These are phyloP conservation scores for Malassezia psittaci DNA, from an alignment of 1,284 basidiomycete genomes.

Conservation along the genomic window DNA sequence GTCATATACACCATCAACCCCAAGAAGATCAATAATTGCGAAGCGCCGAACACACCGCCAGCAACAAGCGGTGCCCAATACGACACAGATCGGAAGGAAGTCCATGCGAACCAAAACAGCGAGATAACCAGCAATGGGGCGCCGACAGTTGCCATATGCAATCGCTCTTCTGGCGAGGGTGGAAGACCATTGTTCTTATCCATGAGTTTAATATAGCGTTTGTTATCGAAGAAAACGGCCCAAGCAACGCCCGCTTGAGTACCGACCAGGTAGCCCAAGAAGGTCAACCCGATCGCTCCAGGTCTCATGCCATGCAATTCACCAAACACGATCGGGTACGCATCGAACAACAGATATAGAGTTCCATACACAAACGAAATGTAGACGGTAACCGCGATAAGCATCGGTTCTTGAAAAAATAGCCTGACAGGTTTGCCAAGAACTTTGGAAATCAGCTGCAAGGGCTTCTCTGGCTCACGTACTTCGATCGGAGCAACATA, in stretches of 20 bases:
- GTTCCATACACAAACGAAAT: slow-evolving; percentile 63
- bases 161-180: slow-evolving; percentile 34
- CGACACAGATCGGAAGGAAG: slow-evolving; percentile 36
- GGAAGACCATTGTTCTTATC: slow-evolving; percentile 24
- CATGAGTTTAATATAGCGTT: slow-evolving; percentile 25
- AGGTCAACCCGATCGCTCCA: slow-evolving; percentile 41
- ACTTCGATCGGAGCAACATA: slow-evolving; percentile 50
- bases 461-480: not conserved
- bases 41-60: slow-evolving; percentile 49
- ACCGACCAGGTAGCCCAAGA: slow-evolving; percentile 46
- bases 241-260: slow-evolving; percentile 22
- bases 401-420: slow-evolving; percentile 65
- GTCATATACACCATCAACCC: slow-evolving; percentile 51
- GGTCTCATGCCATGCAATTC: slow-evolving; percentile 37
- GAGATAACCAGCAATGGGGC: slow-evolving; percentile 46
- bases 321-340: slow-evolving; percentile 45
- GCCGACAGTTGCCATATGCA: slow-evolving; percentile 36
- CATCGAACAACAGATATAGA: slow-evolving; percentile 40
- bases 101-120: slow-evolving; percentile 49
- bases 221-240: slow-evolving; percentile 32
- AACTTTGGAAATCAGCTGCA: slow-evolving; percentile 53
- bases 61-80: slow-evolving; percentile 52
- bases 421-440: slow-evolving; percentile 55
- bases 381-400: slow-evolving; percentile 62
- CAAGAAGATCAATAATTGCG: slow-evolving; percentile 55